Evolutionary conservation across 2,329 filamentous ascomycete species (phyloP).

Genomic region (Thelonectria blattea): DNA sequence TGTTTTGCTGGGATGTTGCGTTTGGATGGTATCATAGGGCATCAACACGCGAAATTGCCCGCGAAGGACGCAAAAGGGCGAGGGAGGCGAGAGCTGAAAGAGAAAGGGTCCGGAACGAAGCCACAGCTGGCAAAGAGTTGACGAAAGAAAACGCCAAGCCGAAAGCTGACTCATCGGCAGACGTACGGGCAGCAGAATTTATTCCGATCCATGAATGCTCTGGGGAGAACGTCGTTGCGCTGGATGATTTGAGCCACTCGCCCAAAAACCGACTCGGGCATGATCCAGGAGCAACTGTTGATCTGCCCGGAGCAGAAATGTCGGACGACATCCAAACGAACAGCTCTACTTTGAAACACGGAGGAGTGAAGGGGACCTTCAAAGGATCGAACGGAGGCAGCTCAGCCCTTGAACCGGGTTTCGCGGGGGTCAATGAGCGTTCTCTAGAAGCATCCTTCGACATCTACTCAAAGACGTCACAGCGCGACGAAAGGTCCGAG

Average conservation of each 20-base stretch:
- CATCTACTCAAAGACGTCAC: neutral
- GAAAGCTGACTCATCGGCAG: neutral
- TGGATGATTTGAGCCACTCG: neutral
- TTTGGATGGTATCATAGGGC: constrained; percentile 68
- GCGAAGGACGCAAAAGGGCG: constrained; percentile 52
- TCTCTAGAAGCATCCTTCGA: neutral
- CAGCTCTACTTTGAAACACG: neutral
- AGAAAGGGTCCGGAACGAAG: constrained; percentile 16
- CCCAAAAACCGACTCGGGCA: neutral
- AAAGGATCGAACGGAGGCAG: neutral
- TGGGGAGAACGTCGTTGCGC: neutral
- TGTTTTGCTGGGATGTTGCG: constrained; percentile 70
- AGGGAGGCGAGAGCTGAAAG: constrained; percentile 26
- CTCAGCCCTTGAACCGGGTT: neutral
- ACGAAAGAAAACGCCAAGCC: neutral
- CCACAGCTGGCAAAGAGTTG: constrained; percentile 16
- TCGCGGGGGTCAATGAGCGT: no score
- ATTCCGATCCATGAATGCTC: neutral
- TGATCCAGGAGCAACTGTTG: neutral
- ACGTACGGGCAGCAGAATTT: neutral
- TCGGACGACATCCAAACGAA: neutral
- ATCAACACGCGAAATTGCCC: constrained; percentile 68
- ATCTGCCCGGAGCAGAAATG: neutral
- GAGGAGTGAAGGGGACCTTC: neutral
- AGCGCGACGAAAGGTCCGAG: no score